Evolutionary conservation across 129 eudicot species (phyloP), one percentile per base, ranked within the genome.

Genomic region (Chrysanthemum seticuspe): DNA sequence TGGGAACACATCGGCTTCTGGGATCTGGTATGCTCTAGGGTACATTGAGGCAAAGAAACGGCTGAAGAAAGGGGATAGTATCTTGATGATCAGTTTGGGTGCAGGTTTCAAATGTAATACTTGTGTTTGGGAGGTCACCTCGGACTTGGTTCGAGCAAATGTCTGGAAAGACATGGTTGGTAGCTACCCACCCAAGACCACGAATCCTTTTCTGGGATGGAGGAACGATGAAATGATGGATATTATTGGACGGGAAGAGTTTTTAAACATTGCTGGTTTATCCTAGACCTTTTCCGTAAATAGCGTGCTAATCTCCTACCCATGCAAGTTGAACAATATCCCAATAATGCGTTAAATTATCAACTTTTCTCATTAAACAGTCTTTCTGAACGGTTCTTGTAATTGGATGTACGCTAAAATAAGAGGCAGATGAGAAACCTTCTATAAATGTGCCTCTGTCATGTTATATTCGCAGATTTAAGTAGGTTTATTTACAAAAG

Each of bases 1-100:
- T 15, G 95, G 97, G 0, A 91, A 91, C 88, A 91, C 97, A 2
- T 85, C 97, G 0, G 86, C 95, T 0, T 82, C 89, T 18, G 82
- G 97, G 18, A 67, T 91, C 0, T 91, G 97, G 97, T 91, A 91
- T 76, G 97, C 86, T 57, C 64, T 91, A 48, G 91, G 95, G 11
- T 91, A 91, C 60, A 88, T 88, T 90, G 96, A 91, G 82, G 96
- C 97, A 2, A 91, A 91, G 81, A 91, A 84, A 81, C 81, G 96
- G 72, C 79, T 91, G 8, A 86, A 83, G 78, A 88, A 83, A 67
- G 97, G 96, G 44, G 96, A 91, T 19, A 86, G 74, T 4, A 54
- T 91, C 6, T 55, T 85, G 70, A 88, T 88, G 97, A 83, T 91
- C 0, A 86, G 97, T 57, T 82, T 91, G 71, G 97, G 97, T 15